These are phyloP conservation scores for Ceratocystis eucalypticola DNA, from an alignment of 2,329 filamentous ascomycete species.

Conservation along the genomic window DNA sequence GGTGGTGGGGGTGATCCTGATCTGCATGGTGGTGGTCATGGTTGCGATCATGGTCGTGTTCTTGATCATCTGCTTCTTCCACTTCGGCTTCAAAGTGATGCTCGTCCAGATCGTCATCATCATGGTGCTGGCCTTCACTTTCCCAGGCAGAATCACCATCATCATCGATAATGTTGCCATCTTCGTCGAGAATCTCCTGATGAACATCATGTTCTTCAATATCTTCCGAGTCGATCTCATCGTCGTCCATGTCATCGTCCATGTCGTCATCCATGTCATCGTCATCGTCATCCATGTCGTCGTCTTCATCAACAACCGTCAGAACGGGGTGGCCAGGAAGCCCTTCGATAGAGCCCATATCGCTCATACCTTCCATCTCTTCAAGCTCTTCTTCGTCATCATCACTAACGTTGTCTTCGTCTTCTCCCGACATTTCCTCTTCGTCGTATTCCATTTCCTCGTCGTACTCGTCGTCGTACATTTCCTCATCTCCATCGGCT, in stretches of 20 bases:
- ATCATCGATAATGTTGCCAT: conserved; percentile 40
- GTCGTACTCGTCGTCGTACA: conserved; percentile 85
- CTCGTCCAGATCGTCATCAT: conserved; percentile 39
- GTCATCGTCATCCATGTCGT: conserved; percentile 51
- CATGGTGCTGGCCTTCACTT: conserved; percentile 45
- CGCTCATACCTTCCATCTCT: conserved; percentile 37
- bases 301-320: conserved; percentile 59
- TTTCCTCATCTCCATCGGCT: conserved; percentile 61
- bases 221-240: conserved; percentile 37
- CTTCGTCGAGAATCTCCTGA: conserved; percentile 23
- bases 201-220: conserved; percentile 37
- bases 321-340: conserved; percentile 49
- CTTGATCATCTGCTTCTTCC: conserved; percentile 36
- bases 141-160: conserved; percentile 50
- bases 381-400: conserved; percentile 54
- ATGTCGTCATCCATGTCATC: conserved; percentile 47
- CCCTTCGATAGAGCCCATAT: conserved; percentile 76
- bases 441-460: conserved; percentile 87
- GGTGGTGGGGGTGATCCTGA: conserved; percentile 12
- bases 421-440: conserved; percentile 63
- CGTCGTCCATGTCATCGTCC: conserved; percentile 35
- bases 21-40: conserved; percentile 16
- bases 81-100: conserved; percentile 39
- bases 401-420: conserved; percentile 78
- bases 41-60: conserved; percentile 11